Evolutionary conservation across 768 basidiomycete genomes (phyloP).

Genomic region (Hericium erinaceus): DNA sequence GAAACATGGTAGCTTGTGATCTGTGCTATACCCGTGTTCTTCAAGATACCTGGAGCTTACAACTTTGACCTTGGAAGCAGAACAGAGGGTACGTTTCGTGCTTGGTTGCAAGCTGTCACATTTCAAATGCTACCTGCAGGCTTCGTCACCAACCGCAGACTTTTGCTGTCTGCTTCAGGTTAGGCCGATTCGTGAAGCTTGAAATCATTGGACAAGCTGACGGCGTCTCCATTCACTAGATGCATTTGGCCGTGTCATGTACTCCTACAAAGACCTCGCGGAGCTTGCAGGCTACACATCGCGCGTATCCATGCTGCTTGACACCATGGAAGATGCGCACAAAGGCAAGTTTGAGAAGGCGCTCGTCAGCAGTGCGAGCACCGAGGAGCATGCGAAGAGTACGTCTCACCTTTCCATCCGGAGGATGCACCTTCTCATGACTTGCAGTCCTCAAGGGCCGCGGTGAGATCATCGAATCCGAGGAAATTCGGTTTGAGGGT

Average conservation of each 20-base stretch:
- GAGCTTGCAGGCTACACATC: slow-evolving; percentile 95
- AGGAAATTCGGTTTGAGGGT: slow-evolving; percentile 85
- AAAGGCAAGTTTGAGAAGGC: slow-evolving; percentile 84
- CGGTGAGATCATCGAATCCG: slow-evolving; percentile 73
- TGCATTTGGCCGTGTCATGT: slow-evolving; percentile 94
- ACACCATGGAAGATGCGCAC: slow-evolving; percentile 83
- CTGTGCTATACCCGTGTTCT: slow-evolving; percentile 92
- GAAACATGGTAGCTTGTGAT: slow-evolving; percentile 49
- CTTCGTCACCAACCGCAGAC: slow-evolving; percentile 92
- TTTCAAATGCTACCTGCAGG: slow-evolving; percentile 33
- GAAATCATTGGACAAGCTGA: not conserved
- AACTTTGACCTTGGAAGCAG: slow-evolving; percentile 70
- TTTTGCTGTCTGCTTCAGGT: slow-evolving; percentile 83
- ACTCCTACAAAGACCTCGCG: slow-evolving; percentile 92
- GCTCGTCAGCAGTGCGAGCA: slow-evolving; percentile 64
- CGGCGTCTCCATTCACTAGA: slow-evolving; percentile 35
- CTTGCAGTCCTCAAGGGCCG: slow-evolving; percentile 63
- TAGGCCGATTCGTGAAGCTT: slow-evolving; percentile 7
- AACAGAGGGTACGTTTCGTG: slow-evolving; percentile 61
- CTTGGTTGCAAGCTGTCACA: not conserved
- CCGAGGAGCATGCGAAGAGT: slow-evolving; percentile 73
- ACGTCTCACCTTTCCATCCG: slow-evolving; percentile 20
- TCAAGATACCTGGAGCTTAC: slow-evolving; percentile 66
- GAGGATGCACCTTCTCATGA: not conserved
- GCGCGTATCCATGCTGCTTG: slow-evolving; percentile 79